Base-by-base conservation (phyloP, 106 monocot genomes). In the Dendrobium officinale region DNA sequence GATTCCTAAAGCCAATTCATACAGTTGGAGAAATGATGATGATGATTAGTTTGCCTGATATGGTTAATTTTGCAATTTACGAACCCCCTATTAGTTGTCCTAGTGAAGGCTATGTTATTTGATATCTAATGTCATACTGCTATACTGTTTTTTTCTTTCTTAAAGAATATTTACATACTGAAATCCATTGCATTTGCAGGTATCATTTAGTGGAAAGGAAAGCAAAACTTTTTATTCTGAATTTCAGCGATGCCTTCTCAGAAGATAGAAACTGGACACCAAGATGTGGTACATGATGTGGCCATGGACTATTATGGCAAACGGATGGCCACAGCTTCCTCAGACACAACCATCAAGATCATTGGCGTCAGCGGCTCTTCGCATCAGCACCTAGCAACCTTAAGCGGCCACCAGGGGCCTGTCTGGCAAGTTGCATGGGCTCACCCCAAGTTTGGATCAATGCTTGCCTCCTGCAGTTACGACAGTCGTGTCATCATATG, bases 231-330 rank as follows among this genome's bases (percentile, higher is more conserved):
- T 26, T 22, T 9, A 26, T 33, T 42, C 74, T 22, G 18, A 19
- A 44, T 42, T 75, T 15, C 9, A 74, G 61, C 67, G 17, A 83
- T 83, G 83, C 78, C 83, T 78, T 67, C 83, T 42, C 83, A 83
- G 78, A 83, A 83, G 78, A 78, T 83, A 55, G 83, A 83, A 37
- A 83, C 83, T 6, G 78, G 83, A 16, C 83, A 78, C 78, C 78
- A 78, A 2, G 83, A 78, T 73, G 78, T 78, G 13, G 73, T 83
- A 15, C 83, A 83, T 42, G 83, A 83, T 56, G 78, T 83, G 33
- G 42, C 78, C 41, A 83, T 83, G 83, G 83, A 83, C 56, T 83
- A 83, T 43, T 83, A 83, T 10, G 83, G 83, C 16, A 83, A 83
- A 72, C 70, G 83, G 22, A 27, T 83, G 44, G 83, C 70, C 15